Base-by-base conservation (phyloP, 2,329 filamentous ascomycete genomes). In the Colletotrichum australisinense region DNA sequence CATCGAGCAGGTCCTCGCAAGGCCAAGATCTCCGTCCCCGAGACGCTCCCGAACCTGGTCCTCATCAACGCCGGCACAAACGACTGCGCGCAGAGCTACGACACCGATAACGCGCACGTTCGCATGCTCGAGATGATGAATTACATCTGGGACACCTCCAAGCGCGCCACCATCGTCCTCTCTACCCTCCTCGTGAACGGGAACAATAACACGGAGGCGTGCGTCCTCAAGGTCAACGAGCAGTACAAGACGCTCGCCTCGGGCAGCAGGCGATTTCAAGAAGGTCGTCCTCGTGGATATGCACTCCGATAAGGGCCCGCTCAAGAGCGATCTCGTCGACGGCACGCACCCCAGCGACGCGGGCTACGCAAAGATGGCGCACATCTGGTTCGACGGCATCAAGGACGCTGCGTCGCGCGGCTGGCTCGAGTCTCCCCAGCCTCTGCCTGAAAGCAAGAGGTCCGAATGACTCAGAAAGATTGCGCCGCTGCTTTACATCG, bases 31-130 rank as follows among this genome's bases (percentile, higher is more conserved):
- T 79, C 81, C 1, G 80, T 85, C 5, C 79, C 79, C 1, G 26
- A 72, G 2, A 78, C 76, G 32, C 78, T 79, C 67, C 85, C 85
- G 11, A 85, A 86, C 74, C 74, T 86, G 38, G 76, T 86, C 62
- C 78, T 83, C 30, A 76, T 86, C 76, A 86, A 86, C 76, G 81
- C 79, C 12, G 85, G 85, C 63, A 86, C 85, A 59, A 86, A 86
- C 73, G 84, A 87, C 75, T 84, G 83, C 58, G 62, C 8, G 24
- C 82, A 84, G 69, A 68, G 79, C 72, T 77, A 73, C 67, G 76
- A 83, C 53, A 69, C 84, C 9, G 70, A 71, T 32, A 63, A 72
- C 32, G 81, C 81, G 5, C 80, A 78, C 46, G 74, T 77, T 16
- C 80, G 84, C 38, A 80, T 83, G 76, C 78, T 78, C 46, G 73